A percentile compares a stretch with the other conserved stretches of the same genome.
Evolutionary conservation across 1,284 basidiomycete species (phyloP).

Genomic region (Sphagnurus paluster): DNA sequence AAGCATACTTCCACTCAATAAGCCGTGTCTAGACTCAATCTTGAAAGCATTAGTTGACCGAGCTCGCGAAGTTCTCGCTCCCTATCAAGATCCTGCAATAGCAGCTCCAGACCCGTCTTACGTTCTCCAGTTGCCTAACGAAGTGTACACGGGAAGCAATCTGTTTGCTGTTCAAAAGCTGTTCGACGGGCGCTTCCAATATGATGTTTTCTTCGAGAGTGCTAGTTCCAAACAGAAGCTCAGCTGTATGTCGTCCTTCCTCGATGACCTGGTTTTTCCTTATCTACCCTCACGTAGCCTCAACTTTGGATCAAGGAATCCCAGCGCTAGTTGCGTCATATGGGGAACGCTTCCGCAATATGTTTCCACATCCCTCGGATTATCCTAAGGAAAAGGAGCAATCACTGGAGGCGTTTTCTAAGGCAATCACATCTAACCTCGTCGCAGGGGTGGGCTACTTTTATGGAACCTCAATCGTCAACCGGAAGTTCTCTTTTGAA

Average conservation of each 20-base stretch:
- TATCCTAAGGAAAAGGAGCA: slow-evolving; percentile 48
- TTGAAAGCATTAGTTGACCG: slow-evolving; percentile 60
- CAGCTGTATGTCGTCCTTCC: slow-evolving; percentile 46
- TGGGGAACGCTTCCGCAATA: slow-evolving; percentile 62
- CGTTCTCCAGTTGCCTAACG: slow-evolving; percentile 74
- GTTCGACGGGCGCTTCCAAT: slow-evolving; percentile 82
- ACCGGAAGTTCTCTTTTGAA: slow-evolving; percentile 81
- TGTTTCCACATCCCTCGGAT: slow-evolving; percentile 67
- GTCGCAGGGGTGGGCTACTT: slow-evolving; percentile 94
- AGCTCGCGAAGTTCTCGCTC: slow-evolving; percentile 54
- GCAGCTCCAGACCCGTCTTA: slow-evolving; percentile 79
- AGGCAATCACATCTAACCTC: slow-evolving; percentile 86
- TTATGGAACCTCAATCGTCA: slow-evolving; percentile 87
- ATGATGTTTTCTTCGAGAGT: slow-evolving; percentile 86
- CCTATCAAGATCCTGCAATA: slow-evolving; percentile 51
- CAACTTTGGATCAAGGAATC: slow-evolving; percentile 67
- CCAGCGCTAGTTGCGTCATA: slow-evolving; percentile 64
- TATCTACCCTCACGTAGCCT: slow-evolving; percentile 38
- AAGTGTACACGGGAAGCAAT: slow-evolving; percentile 72
- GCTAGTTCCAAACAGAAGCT: slow-evolving; percentile 60
- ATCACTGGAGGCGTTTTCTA: slow-evolving; percentile 73
- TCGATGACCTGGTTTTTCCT: slow-evolving; percentile 1
- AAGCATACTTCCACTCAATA: neutral
- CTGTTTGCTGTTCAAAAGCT: slow-evolving; percentile 85
- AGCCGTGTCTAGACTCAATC: slow-evolving; percentile 64